Base-by-base conservation (phyloP, 1,284 basidiomycete genomes). In the Cystobasidium sp. region DNA sequence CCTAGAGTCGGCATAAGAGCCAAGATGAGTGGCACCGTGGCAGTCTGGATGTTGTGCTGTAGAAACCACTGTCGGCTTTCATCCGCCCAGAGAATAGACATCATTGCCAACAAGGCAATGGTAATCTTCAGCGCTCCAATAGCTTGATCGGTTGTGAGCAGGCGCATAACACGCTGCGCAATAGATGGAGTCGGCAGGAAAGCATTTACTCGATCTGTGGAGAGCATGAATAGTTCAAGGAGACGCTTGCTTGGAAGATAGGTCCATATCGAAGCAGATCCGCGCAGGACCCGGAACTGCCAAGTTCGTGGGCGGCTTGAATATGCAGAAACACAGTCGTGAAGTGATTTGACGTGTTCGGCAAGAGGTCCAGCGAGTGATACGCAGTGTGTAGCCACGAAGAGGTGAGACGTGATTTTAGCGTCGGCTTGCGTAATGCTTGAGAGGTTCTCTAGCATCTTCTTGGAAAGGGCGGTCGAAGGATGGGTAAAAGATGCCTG, bases 1-100 rank as follows among this genome's bases (percentile, higher is more conserved):
- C 67, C 67, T 3, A 69, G 53, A 1, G 67, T 69, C 12, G 67
- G 67, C 44, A 69, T 59, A 37, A 69, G 55, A 9, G 67, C 67
- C 9, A 69, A 43, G 46, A 69, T 69, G 6, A 69, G 22, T 22
- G 67, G 67, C 3, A 69, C 67, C 7, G 67, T 69, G 4, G 53
- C 67, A 55, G 56, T 59, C 53, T 69, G 67, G 5, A 69, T 24
- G 22, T 58, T 58, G 24, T 58, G 37, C 20, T 59, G 20, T 14
- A 59, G 67, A 20, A 69, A 69, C 53, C 53, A 69, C 8, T 58
- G 12, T 31, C 67, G 10, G 39, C 53, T 58, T 20, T 69, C 44
- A 43, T 59, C 55, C 8, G 53, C 56, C 67, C 67, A 69, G 8
- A 69, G 44, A 10, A 69, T 69, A n/a, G 53, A 56, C 55, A 69